A percentile compares a stretch with the other conserved stretches of the same genome.
Evolutionary conservation across 2,329 filamentous ascomycete species (phyloP).

Genomic region (Phaeoacremonium minimum): DNA sequence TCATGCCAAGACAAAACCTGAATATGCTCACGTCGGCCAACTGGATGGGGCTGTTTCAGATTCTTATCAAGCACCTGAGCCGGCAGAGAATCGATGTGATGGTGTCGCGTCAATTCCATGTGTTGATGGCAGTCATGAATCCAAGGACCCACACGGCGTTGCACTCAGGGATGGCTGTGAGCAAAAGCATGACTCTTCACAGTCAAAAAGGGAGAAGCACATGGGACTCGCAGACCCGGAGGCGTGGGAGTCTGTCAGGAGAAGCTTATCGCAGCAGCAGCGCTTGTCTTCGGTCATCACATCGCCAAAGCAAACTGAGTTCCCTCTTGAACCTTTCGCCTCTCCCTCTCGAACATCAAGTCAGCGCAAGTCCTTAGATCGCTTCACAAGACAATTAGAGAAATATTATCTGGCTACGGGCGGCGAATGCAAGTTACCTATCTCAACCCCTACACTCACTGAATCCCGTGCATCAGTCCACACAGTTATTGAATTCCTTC

Average conservation of each 20-base stretch:
- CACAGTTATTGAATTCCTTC: slow-evolving; percentile 48
- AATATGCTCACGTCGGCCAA: slow-evolving; percentile 9
- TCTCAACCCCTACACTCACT: slow-evolving; percentile 33
- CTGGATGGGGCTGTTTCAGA: slow-evolving; percentile 8
- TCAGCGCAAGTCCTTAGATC: slow-evolving; percentile 33
- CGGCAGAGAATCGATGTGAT: no score
- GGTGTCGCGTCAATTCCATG: no score
- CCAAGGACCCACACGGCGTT: no score
- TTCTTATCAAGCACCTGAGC: no score
- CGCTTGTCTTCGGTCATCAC: slow-evolving; percentile 31
- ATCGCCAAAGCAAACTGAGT: slow-evolving; percentile 11
- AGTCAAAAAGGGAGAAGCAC: slow-evolving; percentile 18
- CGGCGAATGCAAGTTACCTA: slow-evolving; percentile 28
- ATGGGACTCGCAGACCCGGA: slow-evolving; percentile 28
- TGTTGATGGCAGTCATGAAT: no score
- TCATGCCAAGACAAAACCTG: slow-evolving; percentile 1
- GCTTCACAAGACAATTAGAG: slow-evolving; percentile 34
- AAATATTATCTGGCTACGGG: slow-evolving; percentile 33
- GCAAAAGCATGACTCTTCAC: no score
- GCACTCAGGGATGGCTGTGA: no score
- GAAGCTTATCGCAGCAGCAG: slow-evolving; percentile 39
- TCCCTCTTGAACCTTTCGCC: slow-evolving; percentile 9
- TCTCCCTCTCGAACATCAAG: slow-evolving; percentile 36
- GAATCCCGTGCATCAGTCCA: slow-evolving; percentile 38
- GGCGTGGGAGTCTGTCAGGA: slow-evolving; percentile 38